phyloP scores from a whole-genome alignment of 2,329 filamentous ascomycete species.

The Chaetomium sp. region DNA sequence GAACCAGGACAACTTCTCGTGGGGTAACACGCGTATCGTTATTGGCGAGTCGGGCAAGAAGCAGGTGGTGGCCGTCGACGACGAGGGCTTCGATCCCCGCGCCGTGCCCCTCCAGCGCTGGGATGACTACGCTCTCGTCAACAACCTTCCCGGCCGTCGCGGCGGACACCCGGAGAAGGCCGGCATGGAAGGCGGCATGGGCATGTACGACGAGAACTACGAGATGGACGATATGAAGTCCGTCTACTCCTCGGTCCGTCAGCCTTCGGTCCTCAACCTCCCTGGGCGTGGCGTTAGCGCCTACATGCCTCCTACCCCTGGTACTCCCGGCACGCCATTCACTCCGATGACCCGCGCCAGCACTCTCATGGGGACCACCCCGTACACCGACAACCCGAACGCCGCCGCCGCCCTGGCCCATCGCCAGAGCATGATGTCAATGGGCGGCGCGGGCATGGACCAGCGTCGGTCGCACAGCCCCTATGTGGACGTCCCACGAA shows the following conservation, averaged over 20 bases:
- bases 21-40: conserved; percentile 97
- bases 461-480: conserved; percentile 50
- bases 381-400: conserved; percentile 42
- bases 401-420: conserved; percentile 37
- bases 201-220: conserved; percentile 68
- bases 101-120: conserved; percentile 91
- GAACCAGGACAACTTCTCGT: conserved; percentile 98
- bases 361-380: conserved; percentile 35
- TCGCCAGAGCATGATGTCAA: conserved; percentile 68
- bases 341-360: conserved; percentile 36
- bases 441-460: conserved; percentile 42
- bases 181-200: conserved; percentile 59
- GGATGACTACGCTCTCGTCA: conserved; percentile 87
- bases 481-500: conserved; percentile 47
- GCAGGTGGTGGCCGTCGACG: conserved; percentile 79
- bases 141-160: conserved; percentile 86
- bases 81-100: conserved; percentile 81
- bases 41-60: conserved; percentile 90
- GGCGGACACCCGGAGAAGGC: conserved; percentile 59
- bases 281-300: conserved; percentile 57
- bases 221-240: conserved; percentile 99
- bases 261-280: conserved; percentile 81
- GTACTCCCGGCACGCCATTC: conserved; percentile 57
- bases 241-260: conserved; percentile 86
- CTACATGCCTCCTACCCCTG: conserved; percentile 76